Base-by-base conservation (phyloP, 805 yeast genomes). In the Ogataea siamensis region DNA sequence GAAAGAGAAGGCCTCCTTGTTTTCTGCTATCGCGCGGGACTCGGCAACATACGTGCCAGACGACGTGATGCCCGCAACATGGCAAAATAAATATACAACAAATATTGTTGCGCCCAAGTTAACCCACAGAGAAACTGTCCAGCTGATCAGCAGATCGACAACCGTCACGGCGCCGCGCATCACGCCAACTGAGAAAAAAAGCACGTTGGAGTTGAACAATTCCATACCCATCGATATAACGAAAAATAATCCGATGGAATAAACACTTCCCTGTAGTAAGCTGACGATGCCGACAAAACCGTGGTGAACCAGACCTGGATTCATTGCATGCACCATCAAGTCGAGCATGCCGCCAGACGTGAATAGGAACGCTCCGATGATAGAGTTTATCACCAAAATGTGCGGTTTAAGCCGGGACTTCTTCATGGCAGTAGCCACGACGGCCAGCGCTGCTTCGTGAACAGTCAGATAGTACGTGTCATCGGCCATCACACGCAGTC, bases 381-480 rank as follows among this genome's bases (percentile, higher is more conserved):
- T 56, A 0, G 88, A 77, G 54, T 83, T 83, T 14, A 83, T 51
- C 0, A 76, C 47, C n/a, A 85, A 55, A 1, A 80, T 70, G 41
- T 79, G 81, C 4, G 78, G 48, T 46, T 77, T 70, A 19, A 83
- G 68, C 58, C 94, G 69, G 4, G 89, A 74, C 53, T 85, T 85
- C 59, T 85, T 85, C 93, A 84, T 84, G 2, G 87, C 70, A 0
- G 93, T 85, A 7, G 94, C 94, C 13, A 84, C 91, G 27, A 83
- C 82, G 0, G 94, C 93, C 34, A 85, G 60, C 0, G 93, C 93
- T 2, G 91, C 80, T 51, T 85, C 94, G 61, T 84, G 80, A 5
- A 91, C 85, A 4, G 87, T 77, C 34, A 83, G 70, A 51, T 83
- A 85, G 48, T 69, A 63, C 2, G 74, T 64, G 49, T 77, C 83